phyloP scores from a whole-genome alignment of 805 yeast species.

The Pichia deserticola region DNA sequence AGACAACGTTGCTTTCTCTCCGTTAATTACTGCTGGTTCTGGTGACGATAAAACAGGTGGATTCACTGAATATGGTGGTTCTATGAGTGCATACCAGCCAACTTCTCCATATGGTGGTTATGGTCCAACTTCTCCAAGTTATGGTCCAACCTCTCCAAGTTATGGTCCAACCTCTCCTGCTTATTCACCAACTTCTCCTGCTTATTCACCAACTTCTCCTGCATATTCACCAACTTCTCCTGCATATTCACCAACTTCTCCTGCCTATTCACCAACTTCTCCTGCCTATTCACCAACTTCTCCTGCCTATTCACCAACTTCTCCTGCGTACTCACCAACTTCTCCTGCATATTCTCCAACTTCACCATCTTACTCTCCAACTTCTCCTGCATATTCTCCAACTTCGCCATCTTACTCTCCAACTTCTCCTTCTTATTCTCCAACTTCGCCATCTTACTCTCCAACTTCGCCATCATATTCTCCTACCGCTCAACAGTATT shows the following conservation, averaged over 20 bases:
- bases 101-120: constrained; percentile 48
- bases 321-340: constrained; percentile 71
- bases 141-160: constrained; percentile 41
- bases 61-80: constrained; percentile 81
- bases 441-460: constrained; percentile 72
- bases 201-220: constrained; percentile 69
- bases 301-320: constrained; percentile 72
- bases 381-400: constrained; percentile 66
- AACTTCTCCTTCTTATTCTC: constrained; percentile 61
- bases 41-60: constrained; percentile 73
- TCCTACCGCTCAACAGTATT: constrained; percentile 47
- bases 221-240: constrained; percentile 58
- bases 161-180: constrained; percentile 54
- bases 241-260: constrained; percentile 65
- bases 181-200: constrained; percentile 46
- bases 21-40: constrained; percentile 80
- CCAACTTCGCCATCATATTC: constrained; percentile 72
- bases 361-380: constrained; percentile 54
- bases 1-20: constrained; percentile 79
- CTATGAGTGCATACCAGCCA: constrained; percentile 34
- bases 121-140: constrained; percentile 40
- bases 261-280: constrained; percentile 62
- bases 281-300: constrained; percentile 66
- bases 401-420: constrained; percentile 78
- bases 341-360: constrained; percentile 59